Evolutionary conservation across 2,329 filamentous ascomycete genomes (phyloP).

Genomic region (Epichloe bromicola): DNA sequence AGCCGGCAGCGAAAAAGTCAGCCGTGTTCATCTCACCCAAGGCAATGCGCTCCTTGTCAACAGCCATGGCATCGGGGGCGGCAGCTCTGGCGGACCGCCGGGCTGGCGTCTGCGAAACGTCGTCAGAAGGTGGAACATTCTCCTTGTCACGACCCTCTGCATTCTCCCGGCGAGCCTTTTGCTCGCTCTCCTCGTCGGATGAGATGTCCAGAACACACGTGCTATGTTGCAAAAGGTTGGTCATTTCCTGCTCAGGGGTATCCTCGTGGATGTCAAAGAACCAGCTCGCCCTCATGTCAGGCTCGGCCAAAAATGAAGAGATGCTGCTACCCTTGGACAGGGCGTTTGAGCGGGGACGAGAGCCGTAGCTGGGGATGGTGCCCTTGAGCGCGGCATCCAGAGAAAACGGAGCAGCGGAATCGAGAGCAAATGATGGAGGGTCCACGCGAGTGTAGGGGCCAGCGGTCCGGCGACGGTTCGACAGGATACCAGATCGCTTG

Average conservation of each 20-base stretch:
- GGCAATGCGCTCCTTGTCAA: constrained; percentile 52
- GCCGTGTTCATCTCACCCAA: constrained; percentile 53
- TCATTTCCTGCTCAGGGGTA: constrained; percentile 77
- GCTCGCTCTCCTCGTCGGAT: constrained; percentile 66
- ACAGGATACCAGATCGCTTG: constrained; percentile 57
- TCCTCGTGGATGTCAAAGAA: constrained; percentile 94
- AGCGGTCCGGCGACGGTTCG: constrained; percentile 52
- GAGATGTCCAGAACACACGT: constrained; percentile 79
- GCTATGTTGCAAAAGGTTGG: constrained; percentile 84
- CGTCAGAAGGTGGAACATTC: constrained; percentile 68
- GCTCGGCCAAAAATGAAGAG: constrained; percentile 22
- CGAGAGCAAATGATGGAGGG: constrained; percentile 46
- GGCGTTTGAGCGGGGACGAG: constrained; percentile 23
- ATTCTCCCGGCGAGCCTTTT: constrained; percentile 36
- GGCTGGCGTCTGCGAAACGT: constrained; percentile 44
- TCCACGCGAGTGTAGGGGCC: constrained; percentile 56
- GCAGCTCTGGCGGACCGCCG: constrained; percentile 15
- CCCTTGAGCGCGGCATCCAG: constrained; percentile 73
- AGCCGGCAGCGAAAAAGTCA: constrained; percentile 56
- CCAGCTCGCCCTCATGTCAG: constrained; percentile 54
- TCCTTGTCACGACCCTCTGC: constrained; percentile 69
- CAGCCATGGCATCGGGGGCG: constrained; percentile 38
- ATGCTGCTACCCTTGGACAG: constrained; percentile 16
- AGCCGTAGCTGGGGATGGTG: constrained; percentile 51
- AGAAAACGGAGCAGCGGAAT: constrained; percentile 56